A percentile compares a stretch with the other conserved stretches of the same genome.
phyloP scores from a whole-genome alignment of 2,329 filamentous ascomycete genomes.

The Neonectria sp. region DNA sequence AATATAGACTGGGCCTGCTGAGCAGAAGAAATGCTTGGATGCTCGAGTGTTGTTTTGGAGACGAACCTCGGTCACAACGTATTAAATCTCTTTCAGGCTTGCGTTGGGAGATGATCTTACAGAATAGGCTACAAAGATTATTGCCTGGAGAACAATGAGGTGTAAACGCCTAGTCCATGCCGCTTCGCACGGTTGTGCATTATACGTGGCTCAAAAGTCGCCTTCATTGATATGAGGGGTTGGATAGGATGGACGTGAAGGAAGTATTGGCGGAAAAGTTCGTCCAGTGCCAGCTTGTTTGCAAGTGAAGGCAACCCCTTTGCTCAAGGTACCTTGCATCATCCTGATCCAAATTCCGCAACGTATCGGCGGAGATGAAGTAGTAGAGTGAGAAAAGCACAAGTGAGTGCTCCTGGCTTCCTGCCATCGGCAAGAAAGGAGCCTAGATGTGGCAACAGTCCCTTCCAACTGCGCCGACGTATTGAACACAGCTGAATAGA shows the following conservation, averaged over 20 bases:
- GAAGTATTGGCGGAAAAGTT: slow-evolving; percentile 42
- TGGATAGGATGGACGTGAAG: slow-evolving; percentile 42
- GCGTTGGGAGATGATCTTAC: slow-evolving; percentile 21
- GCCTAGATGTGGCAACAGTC: not conserved
- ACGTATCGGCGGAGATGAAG: slow-evolving; percentile 2
- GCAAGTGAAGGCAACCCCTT: slow-evolving; percentile 37
- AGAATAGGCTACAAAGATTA: slow-evolving; percentile 37
- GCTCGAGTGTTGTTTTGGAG: not conserved
- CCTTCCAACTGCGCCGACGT: not conserved
- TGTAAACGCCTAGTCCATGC: slow-evolving; percentile 9
- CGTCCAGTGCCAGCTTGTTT: slow-evolving; percentile 33
- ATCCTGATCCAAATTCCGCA: slow-evolving; percentile 3
- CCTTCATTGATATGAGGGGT: slow-evolving; percentile 39
- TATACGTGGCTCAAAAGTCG: slow-evolving; percentile 42
- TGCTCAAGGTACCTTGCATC: slow-evolving; percentile 12
- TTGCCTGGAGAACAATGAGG: slow-evolving; percentile 36
- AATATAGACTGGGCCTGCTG: slow-evolving; percentile 4
- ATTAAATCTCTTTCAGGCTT: slow-evolving; percentile 5
- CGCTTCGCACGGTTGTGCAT: not conserved
- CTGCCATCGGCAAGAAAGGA: not conserved
- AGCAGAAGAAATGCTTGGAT: slow-evolving; percentile 9
- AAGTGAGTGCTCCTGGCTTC: not conserved
- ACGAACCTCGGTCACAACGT: slow-evolving; percentile 8
- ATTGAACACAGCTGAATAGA: slow-evolving; percentile 6
- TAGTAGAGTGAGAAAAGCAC: slow-evolving; percentile 22